Percentiles rank a stretch among this genome's conserved stretches.
These are phyloP conservation scores for Aurifilum marmelostoma DNA, from an alignment of 2,329 filamentous ascomycete genomes.

Conservation along the genomic window DNA sequence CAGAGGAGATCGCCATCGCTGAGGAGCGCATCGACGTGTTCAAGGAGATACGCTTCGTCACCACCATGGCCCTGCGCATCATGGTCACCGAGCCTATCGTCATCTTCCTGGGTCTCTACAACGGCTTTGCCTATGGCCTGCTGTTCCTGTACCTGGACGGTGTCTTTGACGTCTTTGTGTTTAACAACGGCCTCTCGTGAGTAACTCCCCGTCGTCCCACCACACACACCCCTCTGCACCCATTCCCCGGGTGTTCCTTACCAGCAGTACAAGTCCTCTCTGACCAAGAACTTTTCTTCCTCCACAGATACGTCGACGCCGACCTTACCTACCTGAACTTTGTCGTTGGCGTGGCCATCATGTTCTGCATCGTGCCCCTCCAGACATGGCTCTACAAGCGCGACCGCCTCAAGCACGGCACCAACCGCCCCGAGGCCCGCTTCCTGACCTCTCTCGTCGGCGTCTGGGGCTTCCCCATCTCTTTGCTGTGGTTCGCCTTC, in stretches of 20 bases:
- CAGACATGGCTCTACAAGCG: constrained; percentile 46
- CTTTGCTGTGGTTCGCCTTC: constrained; percentile 48
- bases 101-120: constrained; percentile 44
- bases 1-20: constrained; percentile 38
- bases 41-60: constrained; percentile 44
- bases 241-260: no score
- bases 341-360: constrained; percentile 45
- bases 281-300: background rate
- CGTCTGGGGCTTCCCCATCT: constrained; percentile 47
- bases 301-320: constrained; percentile 37
- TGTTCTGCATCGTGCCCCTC: constrained; percentile 46
- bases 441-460: constrained; percentile 46
- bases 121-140: constrained; percentile 47
- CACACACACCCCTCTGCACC: no score
- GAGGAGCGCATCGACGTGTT: constrained; percentile 41
- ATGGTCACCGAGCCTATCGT: constrained; percentile 48
- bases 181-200: constrained; percentile 45
- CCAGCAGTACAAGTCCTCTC: no score
- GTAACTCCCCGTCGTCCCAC: no score
- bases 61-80: constrained; percentile 47
- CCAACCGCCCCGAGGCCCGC: constrained; percentile 45
- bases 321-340: constrained; percentile 48
- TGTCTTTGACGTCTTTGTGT: constrained; percentile 47
- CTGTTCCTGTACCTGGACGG: constrained; percentile 48
- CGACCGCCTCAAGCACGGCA: constrained; percentile 41